Evolutionary conservation across 129 eudicot species (phyloP).

Genomic region (Centrapalus pauciflorus): DNA sequence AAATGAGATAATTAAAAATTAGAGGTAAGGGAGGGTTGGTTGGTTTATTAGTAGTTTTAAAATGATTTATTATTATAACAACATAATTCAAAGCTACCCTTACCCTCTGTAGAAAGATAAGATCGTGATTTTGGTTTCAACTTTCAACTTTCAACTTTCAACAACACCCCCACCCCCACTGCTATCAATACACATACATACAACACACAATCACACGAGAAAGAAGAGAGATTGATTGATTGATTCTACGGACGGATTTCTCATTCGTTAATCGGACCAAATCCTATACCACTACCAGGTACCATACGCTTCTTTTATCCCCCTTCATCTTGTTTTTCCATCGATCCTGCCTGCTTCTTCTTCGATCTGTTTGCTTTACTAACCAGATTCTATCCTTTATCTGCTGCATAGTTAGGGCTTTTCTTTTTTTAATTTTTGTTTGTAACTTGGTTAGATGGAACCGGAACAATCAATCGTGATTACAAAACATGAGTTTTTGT

Average conservation of each 20-base stretch:
- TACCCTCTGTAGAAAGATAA: constrained; percentile 33
- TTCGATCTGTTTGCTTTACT: constrained; percentile 30
- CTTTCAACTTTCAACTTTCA: too few species aligned
- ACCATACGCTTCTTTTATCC: not conserved
- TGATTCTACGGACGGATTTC: too few species aligned
- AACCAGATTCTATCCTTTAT: too few species aligned
- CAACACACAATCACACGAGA: too few species aligned
- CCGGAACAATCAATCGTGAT: not conserved
- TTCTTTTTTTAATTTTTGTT: not conserved
- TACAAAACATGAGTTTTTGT: constrained; percentile 2
- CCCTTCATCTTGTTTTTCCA: constrained; percentile 4
- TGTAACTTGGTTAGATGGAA: constrained; percentile 2
- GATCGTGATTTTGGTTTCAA: constrained; percentile 33
- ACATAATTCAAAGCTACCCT: too few species aligned
- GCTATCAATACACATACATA: constrained; percentile 12
- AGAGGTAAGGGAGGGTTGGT: too few species aligned
- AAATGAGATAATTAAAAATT: too few species aligned
- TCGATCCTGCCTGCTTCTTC: constrained; percentile 28
- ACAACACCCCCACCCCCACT: constrained; percentile 17
- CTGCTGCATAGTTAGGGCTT: not conserved
- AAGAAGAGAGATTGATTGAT: too few species aligned
- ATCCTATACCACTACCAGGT: not conserved
- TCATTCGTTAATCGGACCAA: not conserved
- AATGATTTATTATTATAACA: too few species aligned
- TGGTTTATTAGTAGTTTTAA: too few species aligned